Evolutionary conservation across 2,329 filamentous ascomycete genomes (phyloP).

Genomic region (Alternaria solani): DNA sequence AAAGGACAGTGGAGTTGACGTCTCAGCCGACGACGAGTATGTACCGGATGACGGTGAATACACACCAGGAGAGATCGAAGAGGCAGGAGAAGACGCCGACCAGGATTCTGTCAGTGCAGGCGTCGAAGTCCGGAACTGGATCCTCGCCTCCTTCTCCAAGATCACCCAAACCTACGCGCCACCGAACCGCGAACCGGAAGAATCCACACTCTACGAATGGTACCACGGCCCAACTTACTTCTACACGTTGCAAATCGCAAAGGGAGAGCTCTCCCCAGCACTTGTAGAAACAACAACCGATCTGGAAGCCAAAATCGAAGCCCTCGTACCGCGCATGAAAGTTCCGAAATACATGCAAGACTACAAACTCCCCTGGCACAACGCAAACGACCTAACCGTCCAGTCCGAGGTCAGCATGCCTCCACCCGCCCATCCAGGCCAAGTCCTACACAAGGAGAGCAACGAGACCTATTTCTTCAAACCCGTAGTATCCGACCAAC

Average conservation of each 20-base stretch:
- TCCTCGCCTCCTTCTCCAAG: conserved; percentile 16
- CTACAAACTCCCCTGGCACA: conserved; percentile 24
- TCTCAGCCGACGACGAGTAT: conserved; percentile 17
- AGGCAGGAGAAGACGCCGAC: conserved; percentile 22
- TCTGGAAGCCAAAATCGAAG: conserved; percentile 20
- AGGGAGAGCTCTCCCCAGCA: conserved; percentile 9
- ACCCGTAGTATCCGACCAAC: conserved; percentile 22
- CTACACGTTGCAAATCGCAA: conserved; percentile 17
- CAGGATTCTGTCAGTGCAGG: conserved; percentile 27
- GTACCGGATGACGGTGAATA: conserved; percentile 13
- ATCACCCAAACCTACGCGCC: conserved; percentile 22
- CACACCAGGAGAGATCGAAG: conserved; percentile 13
- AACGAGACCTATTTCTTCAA: conserved; percentile 27
- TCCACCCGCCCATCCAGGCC: conserved; percentile 28
- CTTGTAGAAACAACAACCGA: conserved; percentile 20
- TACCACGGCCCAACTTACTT: conserved; percentile 33
- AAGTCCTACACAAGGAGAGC: conserved; percentile 11
- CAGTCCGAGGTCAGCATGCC: conserved; percentile 28
- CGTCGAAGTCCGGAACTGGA: conserved; percentile 26
- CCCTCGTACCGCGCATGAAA: conserved; percentile 20
- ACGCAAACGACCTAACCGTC: conserved; percentile 23
- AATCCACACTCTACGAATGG: conserved; percentile 26
- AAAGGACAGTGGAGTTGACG: conserved; percentile 27
- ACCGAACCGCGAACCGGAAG: conserved; percentile 23
- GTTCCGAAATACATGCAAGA: conserved; percentile 31